Percentiles rank a stretch among this genome's conserved stretches.
These are phyloP conservation scores for Lentinula raphanica DNA, from an alignment of 768 basidiomycete genomes.

Conservation along the genomic window DNA sequence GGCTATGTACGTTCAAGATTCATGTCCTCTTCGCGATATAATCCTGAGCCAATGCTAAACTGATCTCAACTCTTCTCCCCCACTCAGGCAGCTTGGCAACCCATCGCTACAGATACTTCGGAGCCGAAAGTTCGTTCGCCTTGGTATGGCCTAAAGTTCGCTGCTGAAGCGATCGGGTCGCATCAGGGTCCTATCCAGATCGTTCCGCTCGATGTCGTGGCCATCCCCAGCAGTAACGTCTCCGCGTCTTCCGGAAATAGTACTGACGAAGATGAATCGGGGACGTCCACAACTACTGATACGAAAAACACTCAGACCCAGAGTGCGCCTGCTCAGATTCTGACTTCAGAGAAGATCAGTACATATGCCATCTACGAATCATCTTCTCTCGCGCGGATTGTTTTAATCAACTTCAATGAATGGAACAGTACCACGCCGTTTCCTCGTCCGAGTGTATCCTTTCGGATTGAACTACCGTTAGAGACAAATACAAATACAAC, in stretches of 20 bases:
- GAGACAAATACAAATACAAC: background rate
- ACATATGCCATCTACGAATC: conserved; percentile 3
- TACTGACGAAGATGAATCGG: background rate
- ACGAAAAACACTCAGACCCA: background rate
- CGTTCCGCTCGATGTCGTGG: background rate
- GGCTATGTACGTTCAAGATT: background rate
- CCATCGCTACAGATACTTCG: background rate
- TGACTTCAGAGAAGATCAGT: background rate
- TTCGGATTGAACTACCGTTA: background rate
- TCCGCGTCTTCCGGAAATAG: background rate
- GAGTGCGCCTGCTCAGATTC: background rate
- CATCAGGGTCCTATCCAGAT: conserved; percentile 5
- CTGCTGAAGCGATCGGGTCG: background rate
- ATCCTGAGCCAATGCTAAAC: too few species aligned
- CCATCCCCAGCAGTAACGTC: background rate
- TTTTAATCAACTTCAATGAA: background rate
- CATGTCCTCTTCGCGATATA: too few species aligned
- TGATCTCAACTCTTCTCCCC: background rate
- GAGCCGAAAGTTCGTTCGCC: background rate
- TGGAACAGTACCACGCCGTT: background rate
- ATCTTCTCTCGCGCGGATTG: background rate
- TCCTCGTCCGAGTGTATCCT: background rate
- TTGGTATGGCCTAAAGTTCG: conserved; percentile 3
- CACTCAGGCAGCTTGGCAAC: conserved; percentile 4
- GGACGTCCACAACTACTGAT: background rate